These are phyloP conservation scores for Curvularia sp. DNA, from an alignment of 2,329 filamentous ascomycete species.

Conservation along the genomic window DNA sequence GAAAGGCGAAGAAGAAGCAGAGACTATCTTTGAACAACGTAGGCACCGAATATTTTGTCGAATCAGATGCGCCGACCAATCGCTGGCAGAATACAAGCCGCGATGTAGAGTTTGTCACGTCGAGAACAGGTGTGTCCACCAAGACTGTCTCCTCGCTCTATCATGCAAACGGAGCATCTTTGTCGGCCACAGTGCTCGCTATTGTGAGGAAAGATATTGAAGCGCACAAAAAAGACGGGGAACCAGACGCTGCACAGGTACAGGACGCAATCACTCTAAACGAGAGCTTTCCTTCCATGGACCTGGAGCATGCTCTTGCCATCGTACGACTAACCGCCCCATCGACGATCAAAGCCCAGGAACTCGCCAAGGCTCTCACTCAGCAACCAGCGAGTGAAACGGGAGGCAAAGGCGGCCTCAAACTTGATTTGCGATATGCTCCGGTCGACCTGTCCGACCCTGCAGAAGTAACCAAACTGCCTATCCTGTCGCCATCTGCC, in stretches of 20 bases:
- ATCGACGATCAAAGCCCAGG: slow-evolving; percentile 64
- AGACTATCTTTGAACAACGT: slow-evolving; percentile 31
- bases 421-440: slow-evolving; percentile 58
- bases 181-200: slow-evolving; percentile 62
- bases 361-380: slow-evolving; percentile 64
- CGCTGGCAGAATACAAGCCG: slow-evolving; percentile 65
- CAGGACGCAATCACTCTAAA: slow-evolving; percentile 62
- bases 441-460: slow-evolving; percentile 50
- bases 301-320: slow-evolving; percentile 57
- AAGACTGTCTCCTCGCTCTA: slow-evolving; percentile 64
- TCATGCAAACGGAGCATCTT: slow-evolving; percentile 63
- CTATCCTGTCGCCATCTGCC: slow-evolving; percentile 37
- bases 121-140: slow-evolving; percentile 57
- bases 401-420: slow-evolving; percentile 50
- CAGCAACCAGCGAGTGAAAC: slow-evolving; percentile 42
- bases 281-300: slow-evolving; percentile 62
- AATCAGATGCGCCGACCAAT: slow-evolving; percentile 50
- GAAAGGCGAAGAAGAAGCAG: slow-evolving; percentile 54
- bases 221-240: slow-evolving; percentile 41
- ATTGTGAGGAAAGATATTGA: slow-evolving; percentile 59
- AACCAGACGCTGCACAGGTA: slow-evolving; percentile 54
- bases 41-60: slow-evolving; percentile 34
- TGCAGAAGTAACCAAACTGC: slow-evolving; percentile 37
- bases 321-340: slow-evolving; percentile 65
- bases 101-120: slow-evolving; percentile 68